phyloP scores from a whole-genome alignment of 805 yeast species.

The Ogataea dorogensis region DNA sequence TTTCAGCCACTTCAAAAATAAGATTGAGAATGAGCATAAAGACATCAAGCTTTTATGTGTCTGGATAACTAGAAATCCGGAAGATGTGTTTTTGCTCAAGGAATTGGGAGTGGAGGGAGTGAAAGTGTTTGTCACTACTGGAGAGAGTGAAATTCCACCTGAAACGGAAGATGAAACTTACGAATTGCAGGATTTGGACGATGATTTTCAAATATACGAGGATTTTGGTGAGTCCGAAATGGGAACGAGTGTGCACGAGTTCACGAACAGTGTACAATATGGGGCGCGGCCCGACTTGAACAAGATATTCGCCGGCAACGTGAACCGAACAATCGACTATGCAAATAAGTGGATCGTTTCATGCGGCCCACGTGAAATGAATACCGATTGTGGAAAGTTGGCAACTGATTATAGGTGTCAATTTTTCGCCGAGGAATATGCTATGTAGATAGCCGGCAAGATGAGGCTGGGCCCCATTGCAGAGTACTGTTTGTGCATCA shows the following conservation, averaged over 20 bases:
- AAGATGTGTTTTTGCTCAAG: constrained; percentile 48
- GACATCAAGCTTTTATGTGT: constrained; percentile 40
- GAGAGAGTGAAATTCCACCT: constrained; percentile 1
- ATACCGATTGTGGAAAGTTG: constrained; percentile 39
- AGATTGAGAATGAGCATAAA: constrained; percentile 21
- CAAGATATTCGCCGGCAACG: constrained; percentile 29
- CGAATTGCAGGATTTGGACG: constrained; percentile 27
- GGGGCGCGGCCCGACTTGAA: constrained; percentile 47
- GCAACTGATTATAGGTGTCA: constrained; percentile 37
- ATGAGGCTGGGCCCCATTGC: too few relatives aligned
- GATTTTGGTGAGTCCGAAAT: constrained; percentile 6
- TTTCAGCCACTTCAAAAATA: constrained; percentile 38
- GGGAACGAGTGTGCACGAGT: constrained; percentile 1
- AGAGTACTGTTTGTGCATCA: too few relatives aligned
- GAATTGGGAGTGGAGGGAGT: constrained; percentile 37
- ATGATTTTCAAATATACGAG: constrained; percentile 20
- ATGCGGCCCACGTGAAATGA: constrained; percentile 55
- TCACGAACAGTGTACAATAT: constrained; percentile 21
- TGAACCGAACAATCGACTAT: constrained; percentile 32
- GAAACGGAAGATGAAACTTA: constrained; percentile 21
- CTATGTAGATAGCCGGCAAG: constrained; percentile 28
- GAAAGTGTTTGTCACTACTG: constrained; percentile 39
- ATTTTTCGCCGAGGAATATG: constrained; percentile 45
- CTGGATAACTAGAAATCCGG: constrained; percentile 52
- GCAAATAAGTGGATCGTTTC: constrained; percentile 52